Evolutionary conservation across 2,329 filamentous ascomycete genomes (phyloP).

Genomic region (Fusarium sp.): DNA sequence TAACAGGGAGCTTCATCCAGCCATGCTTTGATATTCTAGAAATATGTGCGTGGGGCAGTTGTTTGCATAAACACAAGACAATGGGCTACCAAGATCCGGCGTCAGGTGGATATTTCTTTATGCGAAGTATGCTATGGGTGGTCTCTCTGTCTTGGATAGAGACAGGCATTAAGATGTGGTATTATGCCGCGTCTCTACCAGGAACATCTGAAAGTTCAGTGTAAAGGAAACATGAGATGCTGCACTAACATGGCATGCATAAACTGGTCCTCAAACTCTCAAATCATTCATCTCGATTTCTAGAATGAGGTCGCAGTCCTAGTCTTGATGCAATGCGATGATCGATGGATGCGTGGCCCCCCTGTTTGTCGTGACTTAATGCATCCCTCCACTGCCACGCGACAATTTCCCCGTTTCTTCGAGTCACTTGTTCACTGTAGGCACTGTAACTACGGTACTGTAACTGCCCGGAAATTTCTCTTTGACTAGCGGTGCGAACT

Average conservation of each 20-base stretch:
- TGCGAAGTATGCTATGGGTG: slow-evolving; percentile 25
- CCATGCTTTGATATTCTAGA: slow-evolving; percentile 6
- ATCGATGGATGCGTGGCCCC: slow-evolving; percentile 35
- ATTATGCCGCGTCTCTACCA: slow-evolving; percentile 13
- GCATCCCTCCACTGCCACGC: slow-evolving; percentile 28
- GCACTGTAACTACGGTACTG: neutral
- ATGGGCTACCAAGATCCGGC: slow-evolving; percentile 13
- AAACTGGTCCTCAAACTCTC: neutral
- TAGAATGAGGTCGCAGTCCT: slow-evolving; percentile 13
- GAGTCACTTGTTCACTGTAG: neutral
- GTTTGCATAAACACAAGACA: slow-evolving; percentile 27
- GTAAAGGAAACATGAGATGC: slow-evolving; percentile 11
- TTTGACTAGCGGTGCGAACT: slow-evolving; percentile 14
- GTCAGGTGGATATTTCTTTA: slow-evolving; percentile 37
- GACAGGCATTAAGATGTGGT: slow-evolving; percentile 19
- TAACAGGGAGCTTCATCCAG: neutral
- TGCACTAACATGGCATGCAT: slow-evolving; percentile 10
- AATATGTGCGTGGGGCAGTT: slow-evolving; percentile 3
- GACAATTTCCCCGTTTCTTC: slow-evolving; percentile 6
- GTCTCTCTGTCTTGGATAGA: slow-evolving; percentile 21
- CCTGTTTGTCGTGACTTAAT: slow-evolving; percentile 20
- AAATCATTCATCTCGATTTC: slow-evolving; percentile 14
- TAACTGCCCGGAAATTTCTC: slow-evolving; percentile 27
- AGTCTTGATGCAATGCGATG: slow-evolving; percentile 31
- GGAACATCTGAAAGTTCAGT: slow-evolving; percentile 1